Conservation (phyloP, 129 eudicot genomes). For the Rutidosis leptorrhynchoides region DNA sequence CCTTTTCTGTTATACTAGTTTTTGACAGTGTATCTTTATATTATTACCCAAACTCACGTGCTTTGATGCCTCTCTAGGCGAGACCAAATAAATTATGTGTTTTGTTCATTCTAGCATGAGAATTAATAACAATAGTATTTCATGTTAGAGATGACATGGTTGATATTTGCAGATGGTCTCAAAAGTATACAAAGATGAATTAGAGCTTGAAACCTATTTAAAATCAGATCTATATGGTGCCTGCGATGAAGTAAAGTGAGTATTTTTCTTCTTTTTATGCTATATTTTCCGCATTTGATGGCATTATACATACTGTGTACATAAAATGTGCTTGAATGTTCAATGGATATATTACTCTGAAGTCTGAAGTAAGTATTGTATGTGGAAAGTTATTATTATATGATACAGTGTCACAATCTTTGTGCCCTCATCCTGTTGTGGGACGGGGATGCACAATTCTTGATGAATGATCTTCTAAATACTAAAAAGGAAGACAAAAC, state of each 20-base stretch:
- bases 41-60: not conserved
- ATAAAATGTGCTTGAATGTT: not conserved
- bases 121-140: not conserved
- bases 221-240: conserved; percentile 75
- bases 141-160: conserved; percentile 17
- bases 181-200: conserved; percentile 80
- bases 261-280: conserved; percentile 21
- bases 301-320: conserved; percentile 5
- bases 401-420: not conserved
- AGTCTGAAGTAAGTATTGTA: not conserved
- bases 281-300: conserved; percentile 10
- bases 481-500: not conserved
- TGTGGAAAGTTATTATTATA: not conserved
- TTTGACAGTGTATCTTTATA: conserved; percentile 5
- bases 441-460: not conserved
- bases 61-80: not conserved
- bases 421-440: not conserved
- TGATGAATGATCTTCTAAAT: not conserved
- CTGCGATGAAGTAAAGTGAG: conserved; percentile 72
- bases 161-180: conserved; percentile 53
- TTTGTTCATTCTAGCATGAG: not conserved
- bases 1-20: conserved; percentile 8
- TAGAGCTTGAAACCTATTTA: conserved; percentile 82
- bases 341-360: not conserved
- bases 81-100: not conserved